A percentile compares a stretch with the other conserved stretches of the same genome.
These are phyloP conservation scores for Globisporangium nagaii DNA, from an alignment of 352 stramenopile genomes.

Conservation along the genomic window DNA sequence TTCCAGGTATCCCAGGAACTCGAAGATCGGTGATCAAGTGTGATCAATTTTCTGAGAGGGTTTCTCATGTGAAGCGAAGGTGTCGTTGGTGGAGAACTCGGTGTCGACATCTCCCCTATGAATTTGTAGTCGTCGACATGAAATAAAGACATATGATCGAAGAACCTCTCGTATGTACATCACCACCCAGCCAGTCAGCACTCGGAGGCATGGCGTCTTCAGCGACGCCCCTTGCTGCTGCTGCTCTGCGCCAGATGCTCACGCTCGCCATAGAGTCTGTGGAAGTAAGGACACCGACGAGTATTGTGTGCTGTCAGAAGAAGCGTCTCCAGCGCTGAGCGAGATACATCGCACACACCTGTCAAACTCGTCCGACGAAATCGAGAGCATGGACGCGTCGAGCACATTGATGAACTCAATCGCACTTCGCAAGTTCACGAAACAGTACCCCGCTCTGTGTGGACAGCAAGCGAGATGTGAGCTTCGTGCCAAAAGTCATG, in stretches of 20 bases:
- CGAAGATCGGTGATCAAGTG: too few relatives aligned
- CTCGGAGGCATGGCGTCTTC: neutral
- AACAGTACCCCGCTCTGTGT: constrained; percentile 84
- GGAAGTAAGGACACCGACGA: neutral
- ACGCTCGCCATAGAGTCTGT: constrained; percentile 32
- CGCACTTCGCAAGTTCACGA: constrained; percentile 88
- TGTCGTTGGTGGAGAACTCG: too few relatives aligned
- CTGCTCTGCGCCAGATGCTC: constrained; percentile 22
- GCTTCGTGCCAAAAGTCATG: neutral
- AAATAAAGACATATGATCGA: too few relatives aligned
- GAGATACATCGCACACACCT: constrained; percentile 38
- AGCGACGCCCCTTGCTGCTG: neutral
- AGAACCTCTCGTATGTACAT: neutral
- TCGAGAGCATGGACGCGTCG: constrained; percentile 77
- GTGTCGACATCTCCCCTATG: too few relatives aligned
- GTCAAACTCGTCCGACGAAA: constrained; percentile 77
- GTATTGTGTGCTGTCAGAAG: neutral
- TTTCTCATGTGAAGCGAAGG: too few relatives aligned
- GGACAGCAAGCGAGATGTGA: neutral
- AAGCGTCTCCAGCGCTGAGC: too few relatives aligned
- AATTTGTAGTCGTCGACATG: too few relatives aligned
- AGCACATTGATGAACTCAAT: constrained; percentile 89
- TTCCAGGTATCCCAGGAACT: too few relatives aligned
- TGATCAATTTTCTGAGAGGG: too few relatives aligned
- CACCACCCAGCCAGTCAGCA: neutral